phyloP scores from a whole-genome alignment of 1,284 basidiomycete species.

The Tilletia caries region DNA sequence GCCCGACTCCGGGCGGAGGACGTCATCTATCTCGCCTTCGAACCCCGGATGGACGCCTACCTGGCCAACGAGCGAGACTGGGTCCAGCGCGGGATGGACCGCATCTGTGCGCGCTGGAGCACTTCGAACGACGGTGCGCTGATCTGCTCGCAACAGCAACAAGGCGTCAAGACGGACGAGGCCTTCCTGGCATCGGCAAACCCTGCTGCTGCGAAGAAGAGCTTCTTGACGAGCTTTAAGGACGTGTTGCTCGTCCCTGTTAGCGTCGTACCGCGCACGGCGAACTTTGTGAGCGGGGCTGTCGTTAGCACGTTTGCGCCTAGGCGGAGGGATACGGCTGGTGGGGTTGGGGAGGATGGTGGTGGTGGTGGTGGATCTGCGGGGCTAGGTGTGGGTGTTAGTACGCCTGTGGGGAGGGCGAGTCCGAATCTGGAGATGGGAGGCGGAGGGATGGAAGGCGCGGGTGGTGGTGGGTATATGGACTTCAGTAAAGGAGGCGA shows the following conservation, averaged over 20 bases:
- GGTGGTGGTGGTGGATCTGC: neutral
- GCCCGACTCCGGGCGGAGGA: conserved; percentile 66
- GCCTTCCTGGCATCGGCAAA: conserved; percentile 77
- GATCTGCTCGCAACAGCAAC: conserved; percentile 18
- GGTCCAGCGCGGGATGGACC: conserved; percentile 70
- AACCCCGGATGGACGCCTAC: conserved; percentile 92
- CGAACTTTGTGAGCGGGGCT: conserved; percentile 59
- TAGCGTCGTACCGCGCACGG: conserved; percentile 87
- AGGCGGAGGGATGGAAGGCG: too few species aligned
- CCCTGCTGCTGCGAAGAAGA: conserved; percentile 85
- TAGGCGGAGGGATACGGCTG: neutral
- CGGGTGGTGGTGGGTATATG: conserved; percentile 28
- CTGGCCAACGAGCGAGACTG: conserved; percentile 86
- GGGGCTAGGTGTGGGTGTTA: too few species aligned
- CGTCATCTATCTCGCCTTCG: conserved; percentile 82
- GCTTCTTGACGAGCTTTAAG: conserved; percentile 85
- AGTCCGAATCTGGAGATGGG: too few species aligned
- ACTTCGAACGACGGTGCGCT: conserved; percentile 20
- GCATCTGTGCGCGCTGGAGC: conserved; percentile 76
- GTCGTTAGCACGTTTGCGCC: conserved; percentile 27
- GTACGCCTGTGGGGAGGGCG: neutral
- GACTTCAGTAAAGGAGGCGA: conserved; percentile 26
- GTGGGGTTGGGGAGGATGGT: neutral
- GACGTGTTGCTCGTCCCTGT: conserved; percentile 85
- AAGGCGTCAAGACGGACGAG: conserved; percentile 50